These are phyloP conservation scores for Vaccinium vitisidaea DNA, from an alignment of 148 eudicot species.

Conservation along the genomic window DNA sequence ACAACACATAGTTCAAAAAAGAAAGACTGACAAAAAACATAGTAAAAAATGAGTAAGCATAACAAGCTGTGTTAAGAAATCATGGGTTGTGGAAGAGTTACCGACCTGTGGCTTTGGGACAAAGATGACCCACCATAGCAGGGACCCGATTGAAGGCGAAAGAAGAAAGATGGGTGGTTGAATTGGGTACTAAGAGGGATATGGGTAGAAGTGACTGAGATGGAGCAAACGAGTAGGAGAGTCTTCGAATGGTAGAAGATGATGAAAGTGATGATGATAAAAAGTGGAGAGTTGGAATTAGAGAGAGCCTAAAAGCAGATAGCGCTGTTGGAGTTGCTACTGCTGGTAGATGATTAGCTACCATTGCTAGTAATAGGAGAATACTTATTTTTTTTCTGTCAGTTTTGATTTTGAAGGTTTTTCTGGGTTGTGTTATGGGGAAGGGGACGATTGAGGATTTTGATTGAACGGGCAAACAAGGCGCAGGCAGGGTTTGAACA, in stretches of 20 bases:
- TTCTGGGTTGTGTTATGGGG: neutral
- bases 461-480: too few species aligned
- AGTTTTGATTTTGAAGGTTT: neutral
- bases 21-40: neutral
- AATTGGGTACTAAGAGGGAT: conserved; percentile 18
- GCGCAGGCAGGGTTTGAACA: too few species aligned
- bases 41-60: neutral
- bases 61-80: neutral
- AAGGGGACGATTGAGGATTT: too few species aligned
- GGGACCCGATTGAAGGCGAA: conserved; percentile 18
- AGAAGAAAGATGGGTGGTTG: conserved; percentile 17
- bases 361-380: neutral
- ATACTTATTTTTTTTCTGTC: neutral
- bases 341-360: conserved; percentile 30
- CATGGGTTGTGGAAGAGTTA: neutral
- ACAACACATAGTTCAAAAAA: neutral
- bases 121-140: conserved; percentile 30
- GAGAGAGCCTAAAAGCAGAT: conserved; percentile 20
- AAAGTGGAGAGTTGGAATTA: conserved; percentile 22
- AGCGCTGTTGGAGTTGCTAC: conserved; percentile 20
- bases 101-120: conserved; percentile 29
- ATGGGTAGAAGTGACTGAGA: conserved; percentile 9
- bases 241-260: conserved; percentile 15
- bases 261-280: neutral
- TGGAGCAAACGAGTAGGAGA: conserved; percentile 16